phyloP scores from a whole-genome alignment of 108 stramenopile species.

The Asterionellopsis glacialis region DNA sequence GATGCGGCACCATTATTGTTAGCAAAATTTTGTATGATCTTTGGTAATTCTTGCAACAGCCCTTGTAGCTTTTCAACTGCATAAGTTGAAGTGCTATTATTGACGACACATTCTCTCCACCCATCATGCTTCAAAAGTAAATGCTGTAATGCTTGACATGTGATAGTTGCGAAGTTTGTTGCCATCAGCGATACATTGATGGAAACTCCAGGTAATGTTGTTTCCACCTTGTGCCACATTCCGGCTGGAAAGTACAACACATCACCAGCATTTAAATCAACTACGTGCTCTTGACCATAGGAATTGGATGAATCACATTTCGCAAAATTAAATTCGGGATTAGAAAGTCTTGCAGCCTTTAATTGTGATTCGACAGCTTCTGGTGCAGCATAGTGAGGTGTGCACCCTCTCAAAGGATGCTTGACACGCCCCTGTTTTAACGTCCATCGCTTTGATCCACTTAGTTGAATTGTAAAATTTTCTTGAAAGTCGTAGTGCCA shows the following conservation, averaged over 20 bases:
- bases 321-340: constrained; percentile 37
- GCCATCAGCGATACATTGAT: constrained; percentile 88
- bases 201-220: constrained; percentile 73
- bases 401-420: constrained; percentile 77
- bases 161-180: constrained; percentile 68
- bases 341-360: constrained; percentile 59
- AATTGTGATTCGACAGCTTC: constrained; percentile 83
- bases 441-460: constrained; percentile 81
- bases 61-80: constrained; percentile 33
- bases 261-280: constrained; percentile 77
- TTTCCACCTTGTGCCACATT: constrained; percentile 89
- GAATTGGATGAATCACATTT: constrained; percentile 45
- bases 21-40: constrained; percentile 32
- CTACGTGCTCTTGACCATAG: constrained; percentile 33
- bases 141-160: constrained; percentile 69
- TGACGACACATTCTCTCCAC: constrained; percentile 60
- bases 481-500: constrained; percentile 95
- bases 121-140: constrained; percentile 47
- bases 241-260: constrained; percentile 88
- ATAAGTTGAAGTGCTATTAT: constrained; percentile 6
- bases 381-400: constrained; percentile 80
- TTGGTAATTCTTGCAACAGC: constrained; percentile 43
- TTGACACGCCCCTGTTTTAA: constrained; percentile 54
- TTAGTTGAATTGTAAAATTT: constrained; percentile 90
- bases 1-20: constrained; percentile 31